These are phyloP conservation scores for Elsinoe batatas DNA, from an alignment of 2,329 filamentous ascomycete genomes.

Conservation along the genomic window DNA sequence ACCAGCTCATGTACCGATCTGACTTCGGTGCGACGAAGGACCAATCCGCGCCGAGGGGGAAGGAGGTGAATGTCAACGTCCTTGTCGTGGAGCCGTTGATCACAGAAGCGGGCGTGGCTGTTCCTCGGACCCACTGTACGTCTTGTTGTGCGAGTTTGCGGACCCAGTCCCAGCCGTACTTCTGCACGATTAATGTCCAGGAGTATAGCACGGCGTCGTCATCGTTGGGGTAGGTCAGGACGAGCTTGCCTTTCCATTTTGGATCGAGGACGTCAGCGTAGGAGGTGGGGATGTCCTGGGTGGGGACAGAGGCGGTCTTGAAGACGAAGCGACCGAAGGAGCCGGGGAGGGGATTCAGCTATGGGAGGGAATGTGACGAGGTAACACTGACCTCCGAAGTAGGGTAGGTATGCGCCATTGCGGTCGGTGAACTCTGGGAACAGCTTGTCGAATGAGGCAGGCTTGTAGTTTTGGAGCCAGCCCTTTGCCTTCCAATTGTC, in stretches of 20 bases:
- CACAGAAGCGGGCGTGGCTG: conserved; percentile 32
- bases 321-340: conserved; percentile 23
- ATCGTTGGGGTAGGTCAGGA: conserved; percentile 48
- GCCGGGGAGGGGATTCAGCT: background rate
- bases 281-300: conserved; percentile 25
- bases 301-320: conserved; percentile 28
- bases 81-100: conserved; percentile 20
- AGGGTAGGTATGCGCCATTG: background rate
- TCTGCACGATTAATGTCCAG: conserved; percentile 35
- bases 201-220: conserved; percentile 47
- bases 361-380: background rate
- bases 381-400: background rate
- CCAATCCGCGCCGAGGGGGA: conserved; percentile 18
- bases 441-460: conserved; percentile 37
- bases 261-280: conserved; percentile 40
- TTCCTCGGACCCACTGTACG: conserved; percentile 44
- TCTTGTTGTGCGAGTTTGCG: conserved; percentile 38
- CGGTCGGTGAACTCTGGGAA: background rate
- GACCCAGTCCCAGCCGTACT: conserved; percentile 39
- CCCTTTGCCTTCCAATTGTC: conserved; percentile 42
- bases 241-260: conserved; percentile 45
- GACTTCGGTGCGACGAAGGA: conserved; percentile 13
- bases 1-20: conserved; percentile 38
- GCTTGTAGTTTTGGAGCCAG: conserved; percentile 41
- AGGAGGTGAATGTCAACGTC: conserved; percentile 18